phyloP scores from a whole-genome alignment of 257 asterid genomes.

The Verbascum thapsus region DNA sequence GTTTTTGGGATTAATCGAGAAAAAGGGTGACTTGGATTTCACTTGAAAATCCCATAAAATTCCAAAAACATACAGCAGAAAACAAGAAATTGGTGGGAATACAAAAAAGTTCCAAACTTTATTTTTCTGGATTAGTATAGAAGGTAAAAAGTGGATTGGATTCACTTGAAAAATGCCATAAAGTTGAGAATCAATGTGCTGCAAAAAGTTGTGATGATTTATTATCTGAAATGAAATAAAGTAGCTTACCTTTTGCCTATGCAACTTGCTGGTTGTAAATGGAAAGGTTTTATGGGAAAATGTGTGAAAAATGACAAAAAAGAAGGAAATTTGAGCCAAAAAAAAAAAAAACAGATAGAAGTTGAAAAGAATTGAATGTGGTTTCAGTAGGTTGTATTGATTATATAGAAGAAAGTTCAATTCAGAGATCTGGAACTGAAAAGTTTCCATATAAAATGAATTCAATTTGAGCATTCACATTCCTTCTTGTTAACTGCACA shows the following conservation, averaged over 20 bases:
- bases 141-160: neutral
- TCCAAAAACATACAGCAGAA: no score
- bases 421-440: conserved; percentile 42
- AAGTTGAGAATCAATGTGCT: neutral
- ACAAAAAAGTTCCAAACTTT: no score
- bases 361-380: conserved; percentile 41
- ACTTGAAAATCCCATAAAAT: conserved; percentile 30
- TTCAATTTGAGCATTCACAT: conserved; percentile 38
- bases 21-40: conserved; percentile 28
- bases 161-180: neutral
- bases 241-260: conserved; percentile 31
- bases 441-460: conserved; percentile 40
- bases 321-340: conserved; percentile 8
- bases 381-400: no score
- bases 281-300: conserved; percentile 1
- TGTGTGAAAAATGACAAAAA: conserved; percentile 15
- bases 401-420: conserved; percentile 1
- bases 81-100: no score
- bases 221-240: conserved; percentile 33
- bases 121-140: neutral
- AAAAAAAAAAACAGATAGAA: conserved; percentile 9
- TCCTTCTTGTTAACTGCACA: conserved; percentile 37
- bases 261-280: conserved; percentile 22
- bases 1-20: neutral
- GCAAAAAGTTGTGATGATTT: conserved; percentile 18